A percentile compares a stretch with the other conserved stretches of the same genome.
Conservation (phyloP, 768 basidiomycete species). For the Leccinum variicolor region DNA sequence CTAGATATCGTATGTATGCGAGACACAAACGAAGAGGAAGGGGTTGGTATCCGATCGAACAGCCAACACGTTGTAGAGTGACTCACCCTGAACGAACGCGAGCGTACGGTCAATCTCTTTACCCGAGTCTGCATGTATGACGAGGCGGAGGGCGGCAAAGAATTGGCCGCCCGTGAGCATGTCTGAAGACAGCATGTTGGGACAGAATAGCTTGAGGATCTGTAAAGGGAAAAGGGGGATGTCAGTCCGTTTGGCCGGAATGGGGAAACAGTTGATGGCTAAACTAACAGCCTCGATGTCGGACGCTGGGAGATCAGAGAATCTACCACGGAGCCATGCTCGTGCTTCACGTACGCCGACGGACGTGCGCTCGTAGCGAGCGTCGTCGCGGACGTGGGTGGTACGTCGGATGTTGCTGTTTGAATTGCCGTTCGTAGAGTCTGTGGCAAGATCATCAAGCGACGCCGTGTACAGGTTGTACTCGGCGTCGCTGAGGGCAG, state of each 20-base stretch:
- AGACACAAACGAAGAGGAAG: not conserved
- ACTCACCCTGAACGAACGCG: constrained; percentile 73
- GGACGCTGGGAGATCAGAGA: constrained; percentile 46
- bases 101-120: constrained; percentile 60
- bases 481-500: constrained; percentile 72
- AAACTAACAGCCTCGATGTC: constrained; percentile 58
- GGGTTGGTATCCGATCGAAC: not conserved
- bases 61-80: not conserved
- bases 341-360: constrained; percentile 65
- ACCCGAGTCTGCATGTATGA: constrained; percentile 59
- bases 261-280: not conserved
- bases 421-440: constrained; percentile 26
- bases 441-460: constrained; percentile 48
- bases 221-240: constrained; percentile 21
- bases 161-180: constrained; percentile 66
- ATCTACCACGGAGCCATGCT: constrained; percentile 75
- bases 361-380: constrained; percentile 49
- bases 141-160: constrained; percentile 69
- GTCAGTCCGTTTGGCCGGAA: not conserved
- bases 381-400: constrained; percentile 35
- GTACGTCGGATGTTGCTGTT: not conserved
- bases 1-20: constrained; percentile 4
- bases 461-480: constrained; percentile 65
- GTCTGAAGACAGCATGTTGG: constrained; percentile 50
- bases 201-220: constrained; percentile 66